Evolutionary conservation across 2,329 filamentous ascomycete genomes (phyloP).

Genomic region (Pyrenophora tritici-repentis): DNA sequence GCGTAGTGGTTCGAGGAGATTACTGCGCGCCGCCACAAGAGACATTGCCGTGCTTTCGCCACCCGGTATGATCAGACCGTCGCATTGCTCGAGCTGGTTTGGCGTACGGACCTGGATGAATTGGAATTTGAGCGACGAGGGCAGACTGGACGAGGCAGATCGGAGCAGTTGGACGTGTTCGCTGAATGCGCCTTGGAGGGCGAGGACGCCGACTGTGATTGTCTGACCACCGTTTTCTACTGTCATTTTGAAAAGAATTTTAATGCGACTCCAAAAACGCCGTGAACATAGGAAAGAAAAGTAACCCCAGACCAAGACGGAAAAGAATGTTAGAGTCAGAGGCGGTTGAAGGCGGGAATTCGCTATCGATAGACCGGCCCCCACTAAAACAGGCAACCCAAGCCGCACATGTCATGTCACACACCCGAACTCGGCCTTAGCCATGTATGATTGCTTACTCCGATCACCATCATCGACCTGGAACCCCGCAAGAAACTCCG

Average conservation of each 20-base stretch:
- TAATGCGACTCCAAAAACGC: background rate
- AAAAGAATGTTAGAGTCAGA: slow-evolving; percentile 7
- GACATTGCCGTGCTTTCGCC: slow-evolving; percentile 95
- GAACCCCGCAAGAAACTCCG: slow-evolving; percentile 7
- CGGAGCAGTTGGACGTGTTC: slow-evolving; percentile 82
- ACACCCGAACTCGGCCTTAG: slow-evolving; percentile 5
- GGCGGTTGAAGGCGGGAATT: slow-evolving; percentile 9
- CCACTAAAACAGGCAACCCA: slow-evolving; percentile 8
- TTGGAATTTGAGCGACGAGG: slow-evolving; percentile 26
- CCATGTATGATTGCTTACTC: slow-evolving; percentile 3
- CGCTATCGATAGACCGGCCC: slow-evolving; percentile 23
- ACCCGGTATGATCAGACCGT: slow-evolving; percentile 87
- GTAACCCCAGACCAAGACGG: background rate
- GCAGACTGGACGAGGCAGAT: slow-evolving; percentile 64
- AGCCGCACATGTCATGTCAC: background rate
- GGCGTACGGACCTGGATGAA: slow-evolving; percentile 82
- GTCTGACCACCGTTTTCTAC: slow-evolving; percentile 15
- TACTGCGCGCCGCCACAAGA: slow-evolving; percentile 80
- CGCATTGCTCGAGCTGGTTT: slow-evolving; percentile 71
- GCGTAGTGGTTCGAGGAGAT: slow-evolving; percentile 79
- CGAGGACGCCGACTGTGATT: slow-evolving; percentile 65
- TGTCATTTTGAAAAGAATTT: slow-evolving; percentile 25
- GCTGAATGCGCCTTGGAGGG: slow-evolving; percentile 90
- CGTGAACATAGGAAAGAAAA: slow-evolving; percentile 10
- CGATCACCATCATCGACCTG: slow-evolving; percentile 10